Base-by-base conservation (phyloP, 2,329 filamentous ascomycete genomes). In the Fusarium sp. region DNA sequence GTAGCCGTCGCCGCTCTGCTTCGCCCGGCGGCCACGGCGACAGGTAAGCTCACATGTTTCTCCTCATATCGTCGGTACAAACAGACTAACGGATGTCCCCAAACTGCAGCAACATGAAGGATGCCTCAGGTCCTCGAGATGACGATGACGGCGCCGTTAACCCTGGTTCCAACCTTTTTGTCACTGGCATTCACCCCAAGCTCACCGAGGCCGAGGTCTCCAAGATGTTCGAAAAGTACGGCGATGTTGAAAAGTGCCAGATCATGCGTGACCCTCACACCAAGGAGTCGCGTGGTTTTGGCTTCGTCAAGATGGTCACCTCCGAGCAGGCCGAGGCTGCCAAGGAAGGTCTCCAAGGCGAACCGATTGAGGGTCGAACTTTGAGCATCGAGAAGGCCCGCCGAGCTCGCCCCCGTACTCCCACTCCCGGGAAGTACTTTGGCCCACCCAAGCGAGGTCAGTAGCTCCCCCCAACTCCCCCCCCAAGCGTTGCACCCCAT, bases 261-360 rank as follows among this genome's bases (percentile, higher is more conserved):
- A 99, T 99, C 85, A 99, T 99, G 96, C 91, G 95, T 78, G 96
- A 99, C 79, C 96, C 96, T 68, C 96, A 99, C 83, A 97, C 94
- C 78, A 97, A 97, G 85, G 96, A 99, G 84, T 98, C 95, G 75
- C 96, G 96, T 82, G 96, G 96, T 73, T 99, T 99, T 74, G 96
- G 96, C 60, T 99, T 99, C 85, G 96, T 99, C 81, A 98, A 99
- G 87, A 98, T 99, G 95, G 91, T 94, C 66, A 97, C 94, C 62
- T 90, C 94, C 51, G 95, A 98, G 60, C 93, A 97, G 83, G 96
- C 96, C 71, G 96, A 99, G 82, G 95, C 96, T 74, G 96, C 96
- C 74, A 97, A 96, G 86, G 96, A 98, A 78, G 95, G 93, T 57
- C 88, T 99, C 34, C 95, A 98, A 82, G 95, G 95, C 78, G 95